A percentile compares a stretch with the other conserved stretches of the same genome.
Evolutionary conservation across 148 eudicot genomes (phyloP).

Genomic region (Euryodendron excelsum): DNA sequence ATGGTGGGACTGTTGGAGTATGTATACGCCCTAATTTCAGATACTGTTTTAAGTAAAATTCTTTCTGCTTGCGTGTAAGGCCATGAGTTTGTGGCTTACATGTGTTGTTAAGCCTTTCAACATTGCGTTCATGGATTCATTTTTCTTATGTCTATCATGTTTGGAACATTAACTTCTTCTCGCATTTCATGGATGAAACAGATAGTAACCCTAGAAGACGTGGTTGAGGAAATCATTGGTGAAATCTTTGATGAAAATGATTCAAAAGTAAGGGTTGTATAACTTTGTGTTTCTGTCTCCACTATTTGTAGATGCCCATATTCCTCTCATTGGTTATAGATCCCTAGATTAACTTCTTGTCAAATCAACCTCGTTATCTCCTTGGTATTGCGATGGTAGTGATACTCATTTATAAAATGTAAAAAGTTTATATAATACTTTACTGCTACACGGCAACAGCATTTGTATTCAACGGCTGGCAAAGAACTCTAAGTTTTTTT

Average conservation of each 20-base stretch:
- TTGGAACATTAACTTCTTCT: neutral
- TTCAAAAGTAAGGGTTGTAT: constrained; percentile 57
- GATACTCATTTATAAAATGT: neutral
- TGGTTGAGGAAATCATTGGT: constrained; percentile 98
- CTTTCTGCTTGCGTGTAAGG: neutral
- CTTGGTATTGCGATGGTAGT: neutral
- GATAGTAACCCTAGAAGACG: constrained; percentile 97
- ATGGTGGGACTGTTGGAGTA: constrained; percentile 99
- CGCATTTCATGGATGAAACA: constrained; percentile 38
- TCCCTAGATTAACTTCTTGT: neutral
- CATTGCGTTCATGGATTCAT: constrained; percentile 1
- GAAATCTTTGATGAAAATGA: constrained; percentile 98
- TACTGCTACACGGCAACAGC: neutral
- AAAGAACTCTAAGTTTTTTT: no score
- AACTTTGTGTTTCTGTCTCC: neutral
- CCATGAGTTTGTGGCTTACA: neutral
- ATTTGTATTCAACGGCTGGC: neutral
- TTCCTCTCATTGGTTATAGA: neutral
- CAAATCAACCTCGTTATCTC: neutral
- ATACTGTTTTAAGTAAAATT: neutral
- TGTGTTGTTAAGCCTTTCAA: neutral
- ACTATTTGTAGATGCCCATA: neutral
- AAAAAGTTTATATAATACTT: neutral
- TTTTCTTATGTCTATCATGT: neutral
- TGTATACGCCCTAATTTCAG: constrained; percentile 21